A percentile compares a stretch with the other conserved stretches of the same genome.
These are phyloP conservation scores for Lepidium campestre DNA, from an alignment of 441 rosid species.

Conservation along the genomic window DNA sequence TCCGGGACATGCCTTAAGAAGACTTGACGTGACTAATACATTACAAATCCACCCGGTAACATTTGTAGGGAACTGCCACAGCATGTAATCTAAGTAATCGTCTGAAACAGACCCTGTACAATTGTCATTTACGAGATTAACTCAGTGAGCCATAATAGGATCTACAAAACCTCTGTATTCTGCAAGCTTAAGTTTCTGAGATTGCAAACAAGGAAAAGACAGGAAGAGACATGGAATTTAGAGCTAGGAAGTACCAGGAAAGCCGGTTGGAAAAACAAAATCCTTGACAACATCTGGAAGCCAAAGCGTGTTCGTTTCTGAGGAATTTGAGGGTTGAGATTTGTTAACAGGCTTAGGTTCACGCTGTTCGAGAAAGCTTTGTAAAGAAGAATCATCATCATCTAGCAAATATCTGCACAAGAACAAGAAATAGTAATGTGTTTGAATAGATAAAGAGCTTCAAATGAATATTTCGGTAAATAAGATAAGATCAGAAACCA, in stretches of 20 bases:
- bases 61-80: constrained; percentile 89
- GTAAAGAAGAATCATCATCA: constrained; percentile 44
- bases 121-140: background rate
- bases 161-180: background rate
- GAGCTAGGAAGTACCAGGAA: constrained; percentile 54
- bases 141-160: background rate
- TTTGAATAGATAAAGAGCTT: background rate
- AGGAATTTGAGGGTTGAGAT: constrained; percentile 22
- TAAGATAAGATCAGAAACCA: background rate
- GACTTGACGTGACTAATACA: constrained; percentile 88
- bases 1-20: constrained; percentile 67
- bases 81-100: constrained; percentile 90
- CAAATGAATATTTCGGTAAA: background rate
- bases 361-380: constrained; percentile 38
- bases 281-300: constrained; percentile 56
- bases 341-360: constrained; percentile 14
- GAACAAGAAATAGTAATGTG: background rate
- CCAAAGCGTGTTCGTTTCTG: constrained; percentile 44
- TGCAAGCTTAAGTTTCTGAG: background rate
- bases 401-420: constrained; percentile 53
- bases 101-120: constrained; percentile 83
- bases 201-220: background rate
- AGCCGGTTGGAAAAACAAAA: constrained; percentile 79
- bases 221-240: background rate
- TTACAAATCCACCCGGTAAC: constrained; percentile 96